Evolutionary conservation across 257 asterid species (phyloP), one percentile per base, ranked within the genome.

Genomic region (Plantago major): DNA sequence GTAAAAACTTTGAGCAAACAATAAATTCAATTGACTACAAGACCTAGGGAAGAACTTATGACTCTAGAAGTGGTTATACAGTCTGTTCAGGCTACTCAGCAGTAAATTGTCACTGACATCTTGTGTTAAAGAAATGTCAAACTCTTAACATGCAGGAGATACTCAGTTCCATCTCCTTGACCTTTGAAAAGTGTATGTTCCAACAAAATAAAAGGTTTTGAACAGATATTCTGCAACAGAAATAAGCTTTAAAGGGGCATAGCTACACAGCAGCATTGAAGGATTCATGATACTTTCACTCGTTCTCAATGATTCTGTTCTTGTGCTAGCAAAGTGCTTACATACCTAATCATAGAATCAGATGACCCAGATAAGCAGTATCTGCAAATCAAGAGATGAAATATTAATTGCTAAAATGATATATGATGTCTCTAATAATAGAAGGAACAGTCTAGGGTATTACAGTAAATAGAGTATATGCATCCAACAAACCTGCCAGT

Each of bases 401-500:
- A 14, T 33, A 7, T 22, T 30, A 42, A 33, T 53, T 0, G 40
- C 58, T 30, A 42, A 63, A 60, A 42, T 14, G 49, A 58, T 58
- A 56, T 51, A 51, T 51, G 17, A 17, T 19, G 52, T 22, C 42
- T 22, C 42, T 28, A 43, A 43, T 10, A 52, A 40, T 7, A 64
- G 7, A 51, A 52, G 14, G 16, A 1, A 33, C 40, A 33, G 8
- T 7, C 6, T 33, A 33, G 40, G 40, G 40, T 33, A 33, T 33
- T 4, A 33, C 40, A 33, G 40, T 7, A 7, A 33, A 4, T 3
- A 33, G 59, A 62, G 5, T 28, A 49, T 48, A 58, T 49, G 57
- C 61, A 46, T 62, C 59, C 54, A 47, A 72, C 93, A 54, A 71
- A 92, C 99, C 99, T 89, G 74, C 99, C 99, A 65, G 86, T 78